A percentile compares a stretch with the other conserved stretches of the same genome.
These are phyloP conservation scores for Amylocarpus encephaloides DNA, from an alignment of 2,329 filamentous ascomycete species.

Conservation along the genomic window DNA sequence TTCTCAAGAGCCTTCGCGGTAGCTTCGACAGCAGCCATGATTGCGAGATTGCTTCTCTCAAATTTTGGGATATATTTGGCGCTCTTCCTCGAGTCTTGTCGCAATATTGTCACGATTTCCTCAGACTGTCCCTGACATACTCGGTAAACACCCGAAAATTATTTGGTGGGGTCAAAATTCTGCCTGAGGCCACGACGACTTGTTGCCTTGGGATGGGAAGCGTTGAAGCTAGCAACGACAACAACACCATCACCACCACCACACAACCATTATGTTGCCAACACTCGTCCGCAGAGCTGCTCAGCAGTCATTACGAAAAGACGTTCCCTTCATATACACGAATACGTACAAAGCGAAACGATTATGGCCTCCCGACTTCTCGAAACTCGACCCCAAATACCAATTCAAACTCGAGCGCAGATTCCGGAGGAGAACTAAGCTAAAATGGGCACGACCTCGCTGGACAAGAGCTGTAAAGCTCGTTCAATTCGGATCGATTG, in stretches of 20 bases:
- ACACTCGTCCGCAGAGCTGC: conserved; percentile 40
- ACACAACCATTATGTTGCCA: conserved; percentile 37
- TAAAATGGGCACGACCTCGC: conserved; percentile 54
- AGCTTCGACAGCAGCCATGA: conserved; percentile 38
- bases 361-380: conserved; percentile 73
- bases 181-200: background rate
- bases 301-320: conserved; percentile 27
- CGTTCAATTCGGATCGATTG: conserved; percentile 42
- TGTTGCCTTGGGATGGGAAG: background rate
- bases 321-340: conserved; percentile 34
- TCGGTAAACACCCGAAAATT: conserved; percentile 13
- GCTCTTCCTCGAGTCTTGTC: background rate
- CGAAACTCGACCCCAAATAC: conserved; percentile 61
- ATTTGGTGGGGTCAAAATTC: conserved; percentile 19
- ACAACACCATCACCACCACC: background rate
- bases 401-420: conserved; percentile 74
- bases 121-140: background rate
- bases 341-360: conserved; percentile 62
- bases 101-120: too few relatives aligned
- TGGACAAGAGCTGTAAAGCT: conserved; percentile 62
- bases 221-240: background rate
- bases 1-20: conserved; percentile 42
- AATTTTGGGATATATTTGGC: conserved; percentile 4
- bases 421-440: conserved; percentile 62
- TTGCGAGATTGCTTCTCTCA: conserved; percentile 19